phyloP scores from a whole-genome alignment of 2,329 filamentous ascomycete species.

The Cordyceps militaris region DNA sequence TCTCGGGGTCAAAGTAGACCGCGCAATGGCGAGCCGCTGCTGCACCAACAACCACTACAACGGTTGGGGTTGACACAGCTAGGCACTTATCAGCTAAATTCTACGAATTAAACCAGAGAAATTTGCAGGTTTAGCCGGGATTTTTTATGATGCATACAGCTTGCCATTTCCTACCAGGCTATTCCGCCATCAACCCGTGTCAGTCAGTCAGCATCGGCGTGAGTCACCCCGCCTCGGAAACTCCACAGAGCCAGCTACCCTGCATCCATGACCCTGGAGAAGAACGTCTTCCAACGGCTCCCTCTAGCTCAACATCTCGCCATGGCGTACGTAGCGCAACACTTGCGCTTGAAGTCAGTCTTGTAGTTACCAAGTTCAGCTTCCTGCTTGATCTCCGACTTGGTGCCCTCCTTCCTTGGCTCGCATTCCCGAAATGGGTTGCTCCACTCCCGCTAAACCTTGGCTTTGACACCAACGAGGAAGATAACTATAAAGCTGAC shows the following conservation, averaged over 20 bases:
- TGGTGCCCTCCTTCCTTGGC: background rate
- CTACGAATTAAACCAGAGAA: too few relatives aligned
- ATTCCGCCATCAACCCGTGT: too few relatives aligned
- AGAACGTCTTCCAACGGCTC: background rate
- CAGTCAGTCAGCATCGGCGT: slow-evolving; percentile 14
- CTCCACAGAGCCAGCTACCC: background rate
- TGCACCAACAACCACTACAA: too few relatives aligned
- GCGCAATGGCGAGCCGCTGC: slow-evolving; percentile 17
- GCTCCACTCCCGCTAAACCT: background rate
- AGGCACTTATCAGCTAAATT: too few relatives aligned
- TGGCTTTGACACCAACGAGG: background rate
- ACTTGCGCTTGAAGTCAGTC: background rate
- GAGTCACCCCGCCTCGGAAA: slow-evolving; percentile 13
- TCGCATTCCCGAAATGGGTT: background rate
- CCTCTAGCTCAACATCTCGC: background rate
- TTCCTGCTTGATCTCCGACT: background rate
- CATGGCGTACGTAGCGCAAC: background rate
- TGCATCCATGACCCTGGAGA: background rate
- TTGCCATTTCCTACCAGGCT: too few relatives aligned
- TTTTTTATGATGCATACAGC: too few relatives aligned
- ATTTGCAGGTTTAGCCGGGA: too few relatives aligned
- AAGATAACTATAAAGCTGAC: background rate
- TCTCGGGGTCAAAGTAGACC: background rate
- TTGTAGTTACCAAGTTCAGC: too few relatives aligned
- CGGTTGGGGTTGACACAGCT: too few relatives aligned